These are phyloP conservation scores for Gossypium longicalyx DNA, from an alignment of 345 rosid genomes.

Conservation along the genomic window DNA sequence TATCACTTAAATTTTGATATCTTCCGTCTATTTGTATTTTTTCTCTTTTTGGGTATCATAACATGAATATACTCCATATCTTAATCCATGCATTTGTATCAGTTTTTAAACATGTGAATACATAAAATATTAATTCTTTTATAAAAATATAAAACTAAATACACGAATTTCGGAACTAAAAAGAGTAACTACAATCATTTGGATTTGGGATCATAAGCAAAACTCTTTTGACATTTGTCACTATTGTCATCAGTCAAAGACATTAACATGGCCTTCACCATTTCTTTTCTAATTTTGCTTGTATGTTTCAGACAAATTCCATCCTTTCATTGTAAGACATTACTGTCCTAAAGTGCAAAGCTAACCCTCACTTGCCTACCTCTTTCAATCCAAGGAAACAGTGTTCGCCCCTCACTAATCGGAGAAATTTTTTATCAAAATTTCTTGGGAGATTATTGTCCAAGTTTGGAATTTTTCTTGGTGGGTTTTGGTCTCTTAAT, in stretches of 20 bases:
- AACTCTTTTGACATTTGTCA: neutral
- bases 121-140: no score
- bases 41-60: no score
- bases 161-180: neutral
- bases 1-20: no score
- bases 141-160: neutral
- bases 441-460: neutral
- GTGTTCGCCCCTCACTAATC: conserved; percentile 10
- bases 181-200: neutral
- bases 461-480: conserved; percentile 22
- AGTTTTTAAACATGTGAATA: neutral
- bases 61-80: no score
- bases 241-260: neutral
- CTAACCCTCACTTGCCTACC: no score
- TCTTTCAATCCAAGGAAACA: neutral
- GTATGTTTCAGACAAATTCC: neutral
- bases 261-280: neutral
- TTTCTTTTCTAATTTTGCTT: neutral
- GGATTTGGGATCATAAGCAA: neutral
- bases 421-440: neutral
- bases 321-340: neutral
- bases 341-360: neutral
- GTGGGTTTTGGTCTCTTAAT: conserved; percentile 32
- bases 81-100: no score
- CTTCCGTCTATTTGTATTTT: no score